Evolutionary conservation across 257 asterid genomes (phyloP).

Genomic region (Coffea canephora): DNA sequence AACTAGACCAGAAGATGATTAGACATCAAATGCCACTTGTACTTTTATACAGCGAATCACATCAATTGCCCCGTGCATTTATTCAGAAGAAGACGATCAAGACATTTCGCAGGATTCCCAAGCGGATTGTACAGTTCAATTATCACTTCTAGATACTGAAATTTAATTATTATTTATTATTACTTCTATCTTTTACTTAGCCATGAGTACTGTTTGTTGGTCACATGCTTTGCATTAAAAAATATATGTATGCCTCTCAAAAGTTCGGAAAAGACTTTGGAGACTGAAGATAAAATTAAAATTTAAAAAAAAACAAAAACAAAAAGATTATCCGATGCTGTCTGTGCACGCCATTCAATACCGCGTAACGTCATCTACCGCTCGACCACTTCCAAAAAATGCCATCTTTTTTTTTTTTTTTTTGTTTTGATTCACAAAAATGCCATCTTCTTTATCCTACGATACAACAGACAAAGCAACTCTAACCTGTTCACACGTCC

Average conservation of each 20-base stretch:
- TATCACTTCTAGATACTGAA: no score
- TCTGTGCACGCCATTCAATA: slow-evolving; percentile 23
- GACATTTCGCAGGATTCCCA: no score
- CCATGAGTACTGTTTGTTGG: no score
- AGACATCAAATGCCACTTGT: background rate
- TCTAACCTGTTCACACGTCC: background rate
- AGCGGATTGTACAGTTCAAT: no score
- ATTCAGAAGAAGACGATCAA: background rate
- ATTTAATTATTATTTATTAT: no score
- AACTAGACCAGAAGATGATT: background rate
- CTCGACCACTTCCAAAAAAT: background rate
- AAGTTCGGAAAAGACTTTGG: background rate
- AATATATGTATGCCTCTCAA: no score
- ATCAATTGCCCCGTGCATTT: background rate
- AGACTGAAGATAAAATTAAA: background rate
- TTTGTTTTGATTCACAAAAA: background rate
- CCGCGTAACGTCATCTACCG: slow-evolving; percentile 12
- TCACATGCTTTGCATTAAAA: no score
- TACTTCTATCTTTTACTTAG: no score
- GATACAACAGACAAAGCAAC: background rate
- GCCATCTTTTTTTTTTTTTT: no score
- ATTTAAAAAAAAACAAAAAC: background rate
- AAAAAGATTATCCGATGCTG: slow-evolving; percentile 5
- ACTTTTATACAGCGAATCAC: background rate
- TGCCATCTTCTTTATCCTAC: no score